Evolutionary conservation across 1,284 basidiomycete genomes (phyloP).

Genomic region (Cystobasidium slooffiae): DNA sequence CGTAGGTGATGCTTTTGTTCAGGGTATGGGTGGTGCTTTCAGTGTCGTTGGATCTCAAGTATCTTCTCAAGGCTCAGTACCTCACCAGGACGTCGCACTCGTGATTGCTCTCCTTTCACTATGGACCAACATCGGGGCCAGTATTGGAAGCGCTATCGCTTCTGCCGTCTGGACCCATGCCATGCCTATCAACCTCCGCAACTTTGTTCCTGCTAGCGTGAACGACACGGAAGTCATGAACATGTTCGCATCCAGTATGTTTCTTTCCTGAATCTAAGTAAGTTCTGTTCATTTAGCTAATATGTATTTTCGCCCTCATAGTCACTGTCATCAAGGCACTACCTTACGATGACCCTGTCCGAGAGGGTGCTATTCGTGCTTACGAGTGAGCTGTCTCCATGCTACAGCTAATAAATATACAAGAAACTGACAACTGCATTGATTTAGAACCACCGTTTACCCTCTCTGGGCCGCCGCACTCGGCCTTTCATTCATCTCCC

Average conservation of each 20-base stretch:
- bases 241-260: conserved; percentile 41
- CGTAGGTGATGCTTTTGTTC: too few relatives aligned
- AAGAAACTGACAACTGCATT: neutral
- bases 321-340: conserved; percentile 46
- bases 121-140: conserved; percentile 50
- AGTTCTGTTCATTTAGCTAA: neutral
- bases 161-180: conserved; percentile 51
- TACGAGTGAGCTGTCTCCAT: conserved; percentile 33
- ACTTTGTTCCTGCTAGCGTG: conserved; percentile 46
- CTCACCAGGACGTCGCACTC: conserved; percentile 53
- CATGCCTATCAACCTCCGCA: conserved; percentile 48
- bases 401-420: neutral
- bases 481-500: conserved; percentile 47
- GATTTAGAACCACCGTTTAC: conserved; percentile 33
- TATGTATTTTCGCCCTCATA: neutral
- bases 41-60: conserved; percentile 49
- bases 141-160: conserved; percentile 49
- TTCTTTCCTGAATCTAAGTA: neutral
- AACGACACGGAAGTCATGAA: conserved; percentile 44
- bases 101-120: conserved; percentile 52
- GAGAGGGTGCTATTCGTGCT: conserved; percentile 45
- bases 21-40: conserved; percentile 28
- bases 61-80: conserved; percentile 53
- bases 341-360: conserved; percentile 37
- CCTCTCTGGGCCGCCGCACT: conserved; percentile 47